phyloP scores from a whole-genome alignment of 2,329 filamentous ascomycete species.

The Xylaria arbuscula region DNA sequence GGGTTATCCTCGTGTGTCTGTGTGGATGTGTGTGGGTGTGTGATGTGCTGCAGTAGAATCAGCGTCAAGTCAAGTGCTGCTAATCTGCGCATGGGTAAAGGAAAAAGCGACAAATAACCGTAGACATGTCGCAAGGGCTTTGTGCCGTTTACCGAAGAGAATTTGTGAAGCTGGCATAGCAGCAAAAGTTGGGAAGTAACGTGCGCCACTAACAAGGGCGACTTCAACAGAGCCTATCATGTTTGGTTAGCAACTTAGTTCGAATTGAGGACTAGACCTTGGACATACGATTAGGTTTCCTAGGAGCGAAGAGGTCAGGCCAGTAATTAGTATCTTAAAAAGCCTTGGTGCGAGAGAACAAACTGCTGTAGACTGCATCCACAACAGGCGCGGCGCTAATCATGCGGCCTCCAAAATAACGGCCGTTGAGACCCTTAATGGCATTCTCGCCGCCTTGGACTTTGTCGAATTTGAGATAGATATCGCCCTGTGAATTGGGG shows the following conservation, averaged over 20 bases:
- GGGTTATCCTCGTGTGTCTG: constrained; percentile 18
- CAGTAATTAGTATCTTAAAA: constrained; percentile 73
- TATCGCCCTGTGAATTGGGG: constrained; percentile 92
- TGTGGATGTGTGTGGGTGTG: constrained; percentile 12
- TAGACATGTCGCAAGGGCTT: constrained; percentile 36
- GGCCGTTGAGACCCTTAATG: constrained; percentile 96
- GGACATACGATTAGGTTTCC: constrained; percentile 53
- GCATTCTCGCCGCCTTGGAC: constrained; percentile 96
- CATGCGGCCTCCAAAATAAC: constrained; percentile 92
- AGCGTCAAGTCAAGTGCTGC: constrained; percentile 45
- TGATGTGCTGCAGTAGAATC: constrained; percentile 46
- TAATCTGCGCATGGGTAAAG: constrained; percentile 40
- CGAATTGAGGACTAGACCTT: neutral
- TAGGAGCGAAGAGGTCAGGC: constrained; percentile 60
- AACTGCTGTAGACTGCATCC: constrained; percentile 97
- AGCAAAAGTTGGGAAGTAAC: constrained; percentile 33
- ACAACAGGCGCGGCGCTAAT: constrained; percentile 96
- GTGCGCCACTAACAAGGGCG: constrained; percentile 20
- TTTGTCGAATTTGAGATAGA: constrained; percentile 98
- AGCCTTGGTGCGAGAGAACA: constrained; percentile 88
- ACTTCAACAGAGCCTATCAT: constrained; percentile 25
- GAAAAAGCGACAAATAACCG: constrained; percentile 39
- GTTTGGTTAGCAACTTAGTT: constrained; percentile 1
- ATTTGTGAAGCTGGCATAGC: constrained; percentile 22
- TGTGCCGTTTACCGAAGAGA: constrained; percentile 42